Percentiles rank a stretch among this genome's conserved stretches.
phyloP scores from a whole-genome alignment of 2,329 filamentous ascomycete species.

The Penicillium sclerotigenum region DNA sequence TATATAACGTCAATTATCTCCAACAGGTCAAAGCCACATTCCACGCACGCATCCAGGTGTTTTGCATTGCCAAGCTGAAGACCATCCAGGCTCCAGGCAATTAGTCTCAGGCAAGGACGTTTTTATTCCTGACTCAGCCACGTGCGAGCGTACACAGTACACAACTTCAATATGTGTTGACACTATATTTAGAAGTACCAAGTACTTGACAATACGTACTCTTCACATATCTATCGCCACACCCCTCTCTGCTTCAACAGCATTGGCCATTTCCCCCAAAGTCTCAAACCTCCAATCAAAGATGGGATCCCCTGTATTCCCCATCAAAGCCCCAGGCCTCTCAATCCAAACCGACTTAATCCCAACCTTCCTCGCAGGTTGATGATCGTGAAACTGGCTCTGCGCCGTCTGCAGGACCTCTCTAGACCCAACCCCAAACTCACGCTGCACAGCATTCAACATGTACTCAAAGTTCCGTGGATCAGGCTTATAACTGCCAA shows the following conservation, averaged over 20 bases:
- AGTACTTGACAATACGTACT: neutral
- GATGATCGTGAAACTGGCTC: slow-evolving; percentile 64
- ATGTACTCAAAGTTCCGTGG: slow-evolving; percentile 64
- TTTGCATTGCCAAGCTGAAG: slow-evolving; percentile 1
- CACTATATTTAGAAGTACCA: neutral
- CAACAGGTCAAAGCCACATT: slow-evolving; percentile 2
- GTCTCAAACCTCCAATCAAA: slow-evolving; percentile 59
- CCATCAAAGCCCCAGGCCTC: slow-evolving; percentile 40
- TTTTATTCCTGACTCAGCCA: slow-evolving; percentile 1
- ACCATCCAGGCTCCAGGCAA: slow-evolving; percentile 4
- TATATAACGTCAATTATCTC: neutral
- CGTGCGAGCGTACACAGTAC: neutral
- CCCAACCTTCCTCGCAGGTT: slow-evolving; percentile 59
- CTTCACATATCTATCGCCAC: no score
- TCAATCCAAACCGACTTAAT: slow-evolving; percentile 64
- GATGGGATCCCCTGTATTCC: slow-evolving; percentile 36
- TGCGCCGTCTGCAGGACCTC: slow-evolving; percentile 67
- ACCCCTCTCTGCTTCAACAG: slow-evolving; percentile 16
- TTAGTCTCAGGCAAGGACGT: neutral
- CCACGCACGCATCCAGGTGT: slow-evolving; percentile 2
- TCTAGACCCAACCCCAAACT: slow-evolving; percentile 56
- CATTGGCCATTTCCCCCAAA: slow-evolving; percentile 59
- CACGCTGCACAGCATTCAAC: slow-evolving; percentile 51
- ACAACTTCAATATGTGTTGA: no score
- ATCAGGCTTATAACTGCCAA: slow-evolving; percentile 70